Evolutionary conservation across 768 basidiomycete species (phyloP), one percentile per base, ranked within the genome.

Genomic region (Lentinula raphanica): DNA sequence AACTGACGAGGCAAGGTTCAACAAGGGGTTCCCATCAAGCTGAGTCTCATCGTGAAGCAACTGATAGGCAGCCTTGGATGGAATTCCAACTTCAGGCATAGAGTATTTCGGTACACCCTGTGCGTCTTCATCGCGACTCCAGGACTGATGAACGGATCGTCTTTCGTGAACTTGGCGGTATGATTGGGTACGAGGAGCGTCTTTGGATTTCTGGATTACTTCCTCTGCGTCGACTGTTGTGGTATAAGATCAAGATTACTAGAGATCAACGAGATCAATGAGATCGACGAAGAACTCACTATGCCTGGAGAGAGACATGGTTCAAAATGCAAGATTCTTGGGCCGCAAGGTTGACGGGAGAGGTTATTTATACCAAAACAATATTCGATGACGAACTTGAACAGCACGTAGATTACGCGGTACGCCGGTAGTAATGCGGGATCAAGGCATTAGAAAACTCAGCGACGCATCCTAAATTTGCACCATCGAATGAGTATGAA

Each of bases 1-100:
- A 1, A 82, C 84, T 68, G 72, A 85, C 74, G 82, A 83, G 3
- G 84, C 84, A n/a, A 86, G 73, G 66, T 87, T 87, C 61, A 86
- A 72, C 45, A 79, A 64, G 7, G 83, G 82, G 61, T 80, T 81
- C 23, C 82, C 83, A 62, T 84, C 82, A 5, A 85, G 73, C 1
- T 74, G 71, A 15, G 81, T 76, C 68, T 88, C 83, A 63, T 84
- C 83, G 63, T 79, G 78, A 8, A 81, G 66, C 44, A 81, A 69
- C 61, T 80, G 79, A 64, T 79, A 79, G 0, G 79, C 79, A 4
- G 76, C 71, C 55, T 71, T 74, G 12, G 75, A 74, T 12, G 72
- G 69, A 44, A 80, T 77, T 2, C 80, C 79, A 5, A 70, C 56
- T 45, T 66, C 67, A 5, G 80, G 80, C 15, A 82, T 67, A 0